Base-by-base conservation (phyloP, 1,139 yeast genomes). In the Yamadazyma dendronema region DNA sequence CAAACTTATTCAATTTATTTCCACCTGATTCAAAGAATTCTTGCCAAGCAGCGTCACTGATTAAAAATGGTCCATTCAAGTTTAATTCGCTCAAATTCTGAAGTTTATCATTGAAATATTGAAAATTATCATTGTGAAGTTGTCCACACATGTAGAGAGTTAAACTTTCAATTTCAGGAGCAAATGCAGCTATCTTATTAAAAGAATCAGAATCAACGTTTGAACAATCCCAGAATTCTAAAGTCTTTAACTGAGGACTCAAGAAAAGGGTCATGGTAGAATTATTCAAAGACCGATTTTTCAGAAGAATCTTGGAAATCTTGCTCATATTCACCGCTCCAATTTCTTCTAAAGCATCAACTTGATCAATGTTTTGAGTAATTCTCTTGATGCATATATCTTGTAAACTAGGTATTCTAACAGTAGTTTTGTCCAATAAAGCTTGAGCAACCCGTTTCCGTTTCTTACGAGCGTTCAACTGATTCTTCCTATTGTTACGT, bases 191-290 rank as follows among this genome's bases (percentile, higher is more conserved):
- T 30, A 92, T 79, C 47, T 80, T 73, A 48, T 76, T 74, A 41
- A 84, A 72, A 0, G 94, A 76, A 45, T 77, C 84, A 29, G 75
- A 72, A 24, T 78, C 77, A 22, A 92, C 74, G 39, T 81, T 81
- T 1, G 96, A 88, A 57, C 98, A 92, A 61, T 92, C 98, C 92
- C 96, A 88, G 44, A 92, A 79, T 47, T 84, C 84, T 29, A 92
- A 60, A 3, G 62, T 55, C 39, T 62, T 74, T 37, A 80, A 59
- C 14, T 72, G 67, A 0, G 88, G 77, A 34, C 79, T 79, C 37
- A 92, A 62, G 54, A 92, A 92, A 34, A 92, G 65, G 34, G 79
- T 65, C 54, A 90, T 59, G 0, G 97, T 89, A 15, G 74, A 65
- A 47, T 84, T 79, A 51, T 83, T 77, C 35, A 92, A 65, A 0